Evolutionary conservation across 768 basidiomycete genomes (phyloP).

Genomic region (Leccinum variicolor): DNA sequence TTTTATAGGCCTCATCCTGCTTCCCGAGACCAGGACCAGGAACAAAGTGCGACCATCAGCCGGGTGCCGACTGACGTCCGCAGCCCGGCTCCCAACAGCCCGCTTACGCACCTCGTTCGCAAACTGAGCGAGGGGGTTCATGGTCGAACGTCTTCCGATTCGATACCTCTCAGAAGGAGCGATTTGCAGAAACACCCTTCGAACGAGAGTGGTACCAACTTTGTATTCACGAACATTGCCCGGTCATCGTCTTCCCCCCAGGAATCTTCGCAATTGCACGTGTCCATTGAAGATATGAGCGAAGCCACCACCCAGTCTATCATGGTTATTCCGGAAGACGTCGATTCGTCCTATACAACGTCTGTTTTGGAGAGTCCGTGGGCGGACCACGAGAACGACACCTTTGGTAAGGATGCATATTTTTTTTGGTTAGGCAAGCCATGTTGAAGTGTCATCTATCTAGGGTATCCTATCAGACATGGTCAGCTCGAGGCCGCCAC

Average conservation of each 20-base stretch:
- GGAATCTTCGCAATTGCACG: conserved; percentile 6
- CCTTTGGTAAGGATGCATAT: conserved; percentile 22
- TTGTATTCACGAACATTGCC: conserved; percentile 17
- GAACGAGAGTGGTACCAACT: conserved; percentile 7
- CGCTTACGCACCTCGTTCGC: conserved; percentile 37
- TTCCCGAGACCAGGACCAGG: background rate
- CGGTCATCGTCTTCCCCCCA: conserved; percentile 17
- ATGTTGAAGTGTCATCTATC: background rate
- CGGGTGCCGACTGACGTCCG: conserved; percentile 31
- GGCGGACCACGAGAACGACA: conserved; percentile 25
- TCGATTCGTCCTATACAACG: conserved; percentile 21
- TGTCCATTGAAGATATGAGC: conserved; percentile 7
- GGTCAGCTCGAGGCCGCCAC: conserved; percentile 14
- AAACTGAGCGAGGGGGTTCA: conserved; percentile 38
- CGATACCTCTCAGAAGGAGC: conserved; percentile 4
- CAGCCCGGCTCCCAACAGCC: conserved; percentile 32
- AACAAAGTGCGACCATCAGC: conserved; percentile 1
- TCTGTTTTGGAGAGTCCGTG: conserved; percentile 15
- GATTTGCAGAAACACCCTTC: conserved; percentile 11
- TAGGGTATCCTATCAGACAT: conserved; percentile 25
- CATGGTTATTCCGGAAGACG: conserved; percentile 23
- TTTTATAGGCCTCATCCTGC: conserved; percentile 53
- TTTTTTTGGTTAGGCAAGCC: background rate
- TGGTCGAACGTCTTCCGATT: conserved; percentile 17
- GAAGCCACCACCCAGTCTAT: background rate